Conservation (phyloP, 225 moss, liverwort and hornwort species). For the Takakia lepidozioides region DNA sequence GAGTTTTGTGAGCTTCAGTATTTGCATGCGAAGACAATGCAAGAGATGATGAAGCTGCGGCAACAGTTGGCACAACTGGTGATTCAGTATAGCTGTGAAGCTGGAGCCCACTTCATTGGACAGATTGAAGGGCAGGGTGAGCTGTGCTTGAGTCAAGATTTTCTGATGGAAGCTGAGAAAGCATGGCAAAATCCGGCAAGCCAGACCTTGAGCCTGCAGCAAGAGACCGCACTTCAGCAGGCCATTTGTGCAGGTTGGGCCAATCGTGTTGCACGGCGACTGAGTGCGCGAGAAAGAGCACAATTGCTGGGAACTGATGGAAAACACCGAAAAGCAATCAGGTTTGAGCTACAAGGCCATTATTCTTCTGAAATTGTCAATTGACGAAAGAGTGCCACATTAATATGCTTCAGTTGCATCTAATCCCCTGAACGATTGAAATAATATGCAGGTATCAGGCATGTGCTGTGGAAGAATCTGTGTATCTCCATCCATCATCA, state of each 20-base stretch:
- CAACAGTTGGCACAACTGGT: constrained; percentile 78
- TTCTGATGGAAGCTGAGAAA: constrained; percentile 50
- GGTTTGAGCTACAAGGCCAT: no score
- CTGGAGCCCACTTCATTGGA: constrained; percentile 22
- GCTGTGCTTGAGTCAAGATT: constrained; percentile 32
- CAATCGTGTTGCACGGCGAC: constrained; percentile 76
- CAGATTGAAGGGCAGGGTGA: constrained; percentile 14
- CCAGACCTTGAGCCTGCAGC: constrained; percentile 44
- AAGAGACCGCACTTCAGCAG: constrained; percentile 76
- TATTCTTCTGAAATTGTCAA: no score
- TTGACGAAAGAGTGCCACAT: no score
- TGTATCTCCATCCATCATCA: constrained; percentile 84
- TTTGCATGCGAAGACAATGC: constrained; percentile 88
- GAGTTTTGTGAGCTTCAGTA: constrained; percentile 68
- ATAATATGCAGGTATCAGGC: constrained; percentile 63
- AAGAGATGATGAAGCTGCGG: constrained; percentile 85
- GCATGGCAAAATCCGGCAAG: constrained; percentile 45
- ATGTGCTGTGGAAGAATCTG: constrained; percentile 70
- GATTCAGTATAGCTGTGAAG: constrained; percentile 53
- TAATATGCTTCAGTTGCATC: no score
- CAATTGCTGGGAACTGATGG: constrained; percentile 52
- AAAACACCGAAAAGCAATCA: constrained; percentile 49
- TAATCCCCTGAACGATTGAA: no score
- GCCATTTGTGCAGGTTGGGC: constrained; percentile 98
- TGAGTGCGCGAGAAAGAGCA: constrained; percentile 74